Evolutionary conservation across 2,329 filamentous ascomycete species (phyloP), one percentile per base, ranked within the genome.

Genomic region (Chalaropsis thielavioides): DNA sequence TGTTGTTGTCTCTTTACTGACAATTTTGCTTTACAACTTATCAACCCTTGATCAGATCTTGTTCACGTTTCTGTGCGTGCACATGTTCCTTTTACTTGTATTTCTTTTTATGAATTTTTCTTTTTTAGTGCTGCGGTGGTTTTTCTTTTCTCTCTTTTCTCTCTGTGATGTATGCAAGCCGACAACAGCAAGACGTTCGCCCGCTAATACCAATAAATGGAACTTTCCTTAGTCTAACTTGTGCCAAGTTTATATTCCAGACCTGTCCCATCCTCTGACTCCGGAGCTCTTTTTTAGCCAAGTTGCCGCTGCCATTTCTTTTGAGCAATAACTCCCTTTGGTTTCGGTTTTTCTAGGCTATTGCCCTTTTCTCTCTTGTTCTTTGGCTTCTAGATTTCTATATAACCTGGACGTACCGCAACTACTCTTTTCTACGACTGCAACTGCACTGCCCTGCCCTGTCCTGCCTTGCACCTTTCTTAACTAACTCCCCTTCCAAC

Each of bases 231-330:
- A 17, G 27, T 17, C 24, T 58, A 51, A 51, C 24, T 35, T n/a
- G 43, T 58, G 51, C 51, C 24, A 58, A 58, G 51, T 58, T 31
- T 58, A 58, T 58, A 35, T 58, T 58, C 51, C 27, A 58, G 51
- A 35, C 51, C 11, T 58, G 24, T 7, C 51, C 27, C 43, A 46
- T 46, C 43, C 43, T 46, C n/a, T 17, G 43, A 46, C 43, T 46
- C 1, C 11, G 51, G 51, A 58, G 27, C 8, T n/a, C 31, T 35
- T 35, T 35, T 58, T 35, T 38, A 58, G 5, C 51, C 51, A 58
- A n/a, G 8, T 22, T 58, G 51, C 51, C 13, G 15, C 51, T 17
- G 17, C 24, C 27, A 8, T 35, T 35, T 38, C 13, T 19, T 58
- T 58, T 17, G 24, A 8, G 24, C 51, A 58, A 22, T 19, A 51